These are phyloP conservation scores for Hysterangium stoloniferum DNA, from an alignment of 768 basidiomycete genomes.

Conservation along the genomic window DNA sequence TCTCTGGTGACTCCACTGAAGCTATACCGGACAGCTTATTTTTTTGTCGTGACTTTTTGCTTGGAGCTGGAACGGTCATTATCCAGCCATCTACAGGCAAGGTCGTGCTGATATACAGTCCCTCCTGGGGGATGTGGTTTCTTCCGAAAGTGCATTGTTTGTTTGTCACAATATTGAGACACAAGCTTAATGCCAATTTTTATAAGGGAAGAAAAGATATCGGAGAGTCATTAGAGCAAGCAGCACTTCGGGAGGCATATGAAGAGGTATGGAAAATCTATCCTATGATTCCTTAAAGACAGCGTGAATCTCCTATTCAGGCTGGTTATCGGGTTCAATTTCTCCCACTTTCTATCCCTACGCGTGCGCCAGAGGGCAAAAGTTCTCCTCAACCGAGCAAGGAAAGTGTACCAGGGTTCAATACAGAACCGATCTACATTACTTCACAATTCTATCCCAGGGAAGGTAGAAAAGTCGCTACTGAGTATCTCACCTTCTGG, in stretches of 20 bases:
- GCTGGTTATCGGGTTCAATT: constrained; percentile 42
- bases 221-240: constrained; percentile 51
- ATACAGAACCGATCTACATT: constrained; percentile 12
- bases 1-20: constrained; percentile 35
- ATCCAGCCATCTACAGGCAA: constrained; percentile 50
- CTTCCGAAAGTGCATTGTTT: constrained; percentile 31
- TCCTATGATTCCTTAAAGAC: neutral
- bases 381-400: neutral
- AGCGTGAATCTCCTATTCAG: constrained; percentile 23
- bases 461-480: neutral
- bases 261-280: constrained; percentile 45
- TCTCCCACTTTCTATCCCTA: constrained; percentile 36
- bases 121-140: constrained; percentile 37
- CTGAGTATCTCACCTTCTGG: constrained; percentile 46
- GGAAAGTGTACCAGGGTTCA: constrained; percentile 18
- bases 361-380: constrained; percentile 36
- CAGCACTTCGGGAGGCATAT: constrained; percentile 57
- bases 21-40: constrained; percentile 38
- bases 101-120: constrained; percentile 44
- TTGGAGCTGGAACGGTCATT: constrained; percentile 57
- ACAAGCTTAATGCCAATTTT: neutral
- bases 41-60: constrained; percentile 43
- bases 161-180: neutral
- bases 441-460: neutral
- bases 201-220: constrained; percentile 54